These are phyloP conservation scores for Triangularia verruculosa DNA, from an alignment of 2,329 filamentous ascomycete species.

Conservation along the genomic window DNA sequence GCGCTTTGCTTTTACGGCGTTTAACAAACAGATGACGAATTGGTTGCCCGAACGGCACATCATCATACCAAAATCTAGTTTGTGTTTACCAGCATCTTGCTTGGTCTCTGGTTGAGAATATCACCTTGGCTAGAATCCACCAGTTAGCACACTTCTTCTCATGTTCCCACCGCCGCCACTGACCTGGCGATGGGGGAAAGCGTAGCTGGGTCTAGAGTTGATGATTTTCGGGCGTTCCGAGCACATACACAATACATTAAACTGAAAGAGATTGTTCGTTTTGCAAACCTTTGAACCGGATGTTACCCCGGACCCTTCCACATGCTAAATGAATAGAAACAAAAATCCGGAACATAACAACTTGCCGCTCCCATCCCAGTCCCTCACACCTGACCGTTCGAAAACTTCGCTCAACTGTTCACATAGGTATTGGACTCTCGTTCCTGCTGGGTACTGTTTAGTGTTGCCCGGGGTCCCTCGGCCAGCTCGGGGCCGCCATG, in stretches of 20 bases:
- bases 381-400: slow-evolving; percentile 16
- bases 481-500: neutral
- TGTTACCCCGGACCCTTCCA: neutral
- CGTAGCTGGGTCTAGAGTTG: neutral
- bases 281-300: too few species aligned
- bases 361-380: neutral
- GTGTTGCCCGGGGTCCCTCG: slow-evolving; percentile 24
- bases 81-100: neutral
- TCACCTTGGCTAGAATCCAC: neutral
- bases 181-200: neutral
- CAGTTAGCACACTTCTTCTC: neutral
- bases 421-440: slow-evolving; percentile 26
- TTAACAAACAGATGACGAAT: neutral
- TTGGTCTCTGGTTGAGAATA: neutral
- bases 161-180: too few species aligned
- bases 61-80: neutral
- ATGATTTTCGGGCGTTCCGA: neutral
- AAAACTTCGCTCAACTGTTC: slow-evolving; percentile 29
- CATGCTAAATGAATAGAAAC: neutral
- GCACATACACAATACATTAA: neutral
- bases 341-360: neutral
- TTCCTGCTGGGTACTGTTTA: slow-evolving; percentile 28
- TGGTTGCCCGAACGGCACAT: neutral
- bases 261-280: too few species aligned
- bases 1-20: neutral